Evolutionary conservation across 129 eudicot genomes (phyloP).

Genomic region (Apium graveolens): DNA sequence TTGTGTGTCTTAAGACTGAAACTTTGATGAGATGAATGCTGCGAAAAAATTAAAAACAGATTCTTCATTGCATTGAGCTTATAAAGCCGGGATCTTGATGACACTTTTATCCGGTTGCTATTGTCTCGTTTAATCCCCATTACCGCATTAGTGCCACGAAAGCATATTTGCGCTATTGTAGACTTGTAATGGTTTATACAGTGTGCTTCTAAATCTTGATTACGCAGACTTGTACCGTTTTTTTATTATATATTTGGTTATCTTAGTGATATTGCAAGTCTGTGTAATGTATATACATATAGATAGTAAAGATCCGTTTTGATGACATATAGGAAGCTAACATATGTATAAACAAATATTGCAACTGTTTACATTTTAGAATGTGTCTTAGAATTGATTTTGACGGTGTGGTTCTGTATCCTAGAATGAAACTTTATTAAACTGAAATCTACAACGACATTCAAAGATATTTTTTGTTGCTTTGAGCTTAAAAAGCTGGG

Average conservation of each 20-base stretch:
- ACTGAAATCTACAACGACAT: not conserved
- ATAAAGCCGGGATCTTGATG: not conserved
- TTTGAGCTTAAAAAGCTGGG: not conserved
- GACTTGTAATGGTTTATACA: not conserved
- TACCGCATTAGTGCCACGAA: not conserved
- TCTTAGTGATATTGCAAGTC: not conserved
- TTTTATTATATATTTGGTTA: not conserved
- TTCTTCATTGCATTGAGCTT: not conserved
- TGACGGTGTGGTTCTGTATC: not conserved
- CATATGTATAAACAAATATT: not conserved
- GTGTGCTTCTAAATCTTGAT: not conserved
- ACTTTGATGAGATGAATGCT: not conserved
- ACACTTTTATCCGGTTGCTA: not conserved
- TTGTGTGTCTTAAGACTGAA: not conserved
- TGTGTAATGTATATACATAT: not conserved
- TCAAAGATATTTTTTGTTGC: not conserved
- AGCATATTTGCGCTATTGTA: not conserved
- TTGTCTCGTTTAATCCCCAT: not conserved
- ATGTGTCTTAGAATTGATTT: not conserved
- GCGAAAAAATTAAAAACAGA: not conserved
- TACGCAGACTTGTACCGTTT: not conserved
- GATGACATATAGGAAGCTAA: not conserved
- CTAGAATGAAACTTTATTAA: not conserved
- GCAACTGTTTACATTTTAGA: not conserved
- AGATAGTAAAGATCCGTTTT: not conserved